A percentile compares a stretch with the other conserved stretches of the same genome.
Evolutionary conservation across 345 rosid genomes (phyloP).

Genomic region (Populus tremula): DNA sequence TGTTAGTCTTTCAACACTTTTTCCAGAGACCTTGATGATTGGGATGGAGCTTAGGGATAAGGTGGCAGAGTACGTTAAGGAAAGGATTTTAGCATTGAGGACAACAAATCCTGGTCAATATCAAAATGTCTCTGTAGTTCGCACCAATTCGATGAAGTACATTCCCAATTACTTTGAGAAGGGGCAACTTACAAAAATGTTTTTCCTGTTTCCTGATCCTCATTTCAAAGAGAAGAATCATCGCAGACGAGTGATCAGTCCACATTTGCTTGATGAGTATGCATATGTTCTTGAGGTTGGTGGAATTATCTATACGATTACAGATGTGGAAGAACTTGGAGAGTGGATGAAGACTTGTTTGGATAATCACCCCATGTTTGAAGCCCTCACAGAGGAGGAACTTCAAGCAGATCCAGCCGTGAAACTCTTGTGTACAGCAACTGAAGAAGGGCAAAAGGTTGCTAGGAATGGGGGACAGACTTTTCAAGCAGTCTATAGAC

Average conservation of each 20-base stretch:
- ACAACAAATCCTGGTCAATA: conserved; percentile 50
- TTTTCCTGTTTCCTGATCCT: conserved; percentile 80
- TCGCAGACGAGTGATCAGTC: conserved; percentile 68
- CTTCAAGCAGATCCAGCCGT: conserved; percentile 63
- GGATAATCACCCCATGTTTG: conserved; percentile 67
- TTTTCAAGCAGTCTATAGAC: conserved; percentile 61
- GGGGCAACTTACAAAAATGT: conserved; percentile 77
- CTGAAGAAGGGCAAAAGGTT: conserved; percentile 88
- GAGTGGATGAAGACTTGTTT: conserved; percentile 77
- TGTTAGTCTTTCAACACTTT: conserved; percentile 65
- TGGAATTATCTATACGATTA: conserved; percentile 73
- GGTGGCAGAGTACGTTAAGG: conserved; percentile 72
- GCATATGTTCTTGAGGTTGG: conserved; percentile 67
- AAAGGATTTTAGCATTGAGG: conserved; percentile 59
- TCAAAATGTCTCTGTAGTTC: conserved; percentile 66
- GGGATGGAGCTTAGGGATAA: conserved; percentile 87
- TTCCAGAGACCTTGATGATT: conserved; percentile 67
- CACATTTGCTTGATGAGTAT: conserved; percentile 69
- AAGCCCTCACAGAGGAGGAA: conserved; percentile 47
- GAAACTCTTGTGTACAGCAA: conserved; percentile 52
- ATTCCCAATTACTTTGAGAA: conserved; percentile 74
- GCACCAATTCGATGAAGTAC: conserved; percentile 85
- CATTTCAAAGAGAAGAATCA: conserved; percentile 91
- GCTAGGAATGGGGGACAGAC: conserved; percentile 77
- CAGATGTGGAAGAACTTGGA: conserved; percentile 83